Evolutionary conservation across 495 filamentous ascomycete species (phyloP).

Genomic region (Collariella sp.): DNA sequence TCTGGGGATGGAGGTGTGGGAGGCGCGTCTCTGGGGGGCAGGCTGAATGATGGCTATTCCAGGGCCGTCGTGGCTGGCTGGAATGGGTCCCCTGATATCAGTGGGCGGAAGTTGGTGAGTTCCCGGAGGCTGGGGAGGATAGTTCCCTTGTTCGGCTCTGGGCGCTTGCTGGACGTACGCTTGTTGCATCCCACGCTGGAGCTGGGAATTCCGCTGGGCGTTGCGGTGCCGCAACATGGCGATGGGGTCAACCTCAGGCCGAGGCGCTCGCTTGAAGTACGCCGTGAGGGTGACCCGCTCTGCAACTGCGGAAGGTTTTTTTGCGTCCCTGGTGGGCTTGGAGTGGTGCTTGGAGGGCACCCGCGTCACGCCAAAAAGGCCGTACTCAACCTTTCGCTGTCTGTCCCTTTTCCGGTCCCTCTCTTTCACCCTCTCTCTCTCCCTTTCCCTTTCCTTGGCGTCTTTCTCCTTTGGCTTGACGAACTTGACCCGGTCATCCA

Average conservation of each 20-base stretch:
- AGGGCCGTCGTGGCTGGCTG: background rate
- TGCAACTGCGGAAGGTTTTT: background rate
- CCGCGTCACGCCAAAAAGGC: background rate
- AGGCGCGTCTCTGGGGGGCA: background rate
- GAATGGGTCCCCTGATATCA: background rate
- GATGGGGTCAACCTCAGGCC: constrained; percentile 19
- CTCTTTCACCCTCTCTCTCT: background rate
- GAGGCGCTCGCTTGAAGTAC: constrained; percentile 31
- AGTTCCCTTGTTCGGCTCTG: background rate
- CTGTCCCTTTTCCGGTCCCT: background rate
- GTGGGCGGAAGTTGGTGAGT: background rate
- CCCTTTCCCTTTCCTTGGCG: constrained; percentile 5
- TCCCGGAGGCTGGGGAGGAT: background rate
- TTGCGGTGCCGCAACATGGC: constrained; percentile 16
- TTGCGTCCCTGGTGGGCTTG: too few species aligned
- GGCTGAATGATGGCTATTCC: background rate
- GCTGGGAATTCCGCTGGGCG: background rate
- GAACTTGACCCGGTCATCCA: constrained; percentile 22
- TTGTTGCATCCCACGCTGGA: constrained; percentile 1
- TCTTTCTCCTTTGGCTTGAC: constrained; percentile 6
- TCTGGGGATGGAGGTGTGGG: background rate
- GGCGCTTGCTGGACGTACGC: background rate
- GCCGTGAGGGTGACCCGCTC: constrained; percentile 30
- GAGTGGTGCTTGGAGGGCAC: background rate
- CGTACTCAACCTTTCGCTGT: background rate